phyloP scores from a whole-genome alignment of 768 basidiomycete species.

The Leccinum disarticulatum region DNA sequence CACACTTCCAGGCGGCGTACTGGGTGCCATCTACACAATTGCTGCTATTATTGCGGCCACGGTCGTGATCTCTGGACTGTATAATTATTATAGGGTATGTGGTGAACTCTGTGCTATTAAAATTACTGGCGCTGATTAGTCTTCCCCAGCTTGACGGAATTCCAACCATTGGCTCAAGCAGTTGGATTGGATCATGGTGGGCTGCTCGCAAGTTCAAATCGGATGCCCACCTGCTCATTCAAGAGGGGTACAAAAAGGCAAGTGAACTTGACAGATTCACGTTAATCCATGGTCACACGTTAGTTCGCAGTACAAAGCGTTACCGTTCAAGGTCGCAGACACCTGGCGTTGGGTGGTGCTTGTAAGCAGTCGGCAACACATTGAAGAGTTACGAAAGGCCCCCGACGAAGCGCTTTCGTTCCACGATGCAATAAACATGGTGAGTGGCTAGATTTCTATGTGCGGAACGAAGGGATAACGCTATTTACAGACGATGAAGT shows the following conservation, averaged over 20 bases:
- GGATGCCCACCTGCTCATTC: constrained; percentile 25
- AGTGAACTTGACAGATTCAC: neutral
- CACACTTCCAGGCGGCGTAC: constrained; percentile 2
- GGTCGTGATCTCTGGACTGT: constrained; percentile 6
- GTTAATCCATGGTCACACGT: neutral
- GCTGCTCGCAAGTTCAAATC: constrained; percentile 19
- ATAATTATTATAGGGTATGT: constrained; percentile 7
- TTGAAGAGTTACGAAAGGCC: constrained; percentile 33
- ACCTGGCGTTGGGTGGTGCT: neutral
- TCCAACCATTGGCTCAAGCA: constrained; percentile 31
- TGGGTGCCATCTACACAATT: constrained; percentile 3
- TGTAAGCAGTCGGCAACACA: neutral
- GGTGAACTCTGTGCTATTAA: neutral
- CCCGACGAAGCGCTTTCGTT: constrained; percentile 41
- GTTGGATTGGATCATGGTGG: constrained; percentile 29
- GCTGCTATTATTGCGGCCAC: constrained; percentile 5
- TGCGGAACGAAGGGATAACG: neutral
- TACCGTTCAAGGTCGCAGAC: neutral
- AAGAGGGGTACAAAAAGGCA: constrained; percentile 36
- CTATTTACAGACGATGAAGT: constrained; percentile 33
- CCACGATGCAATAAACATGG: constrained; percentile 32
- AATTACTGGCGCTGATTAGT: neutral
- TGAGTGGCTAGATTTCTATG: neutral
- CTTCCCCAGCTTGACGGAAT: constrained; percentile 27
- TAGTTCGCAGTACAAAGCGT: neutral